These are phyloP conservation scores for Ogataea dorogensis DNA, from an alignment of 805 yeast genomes.

Conservation along the genomic window DNA sequence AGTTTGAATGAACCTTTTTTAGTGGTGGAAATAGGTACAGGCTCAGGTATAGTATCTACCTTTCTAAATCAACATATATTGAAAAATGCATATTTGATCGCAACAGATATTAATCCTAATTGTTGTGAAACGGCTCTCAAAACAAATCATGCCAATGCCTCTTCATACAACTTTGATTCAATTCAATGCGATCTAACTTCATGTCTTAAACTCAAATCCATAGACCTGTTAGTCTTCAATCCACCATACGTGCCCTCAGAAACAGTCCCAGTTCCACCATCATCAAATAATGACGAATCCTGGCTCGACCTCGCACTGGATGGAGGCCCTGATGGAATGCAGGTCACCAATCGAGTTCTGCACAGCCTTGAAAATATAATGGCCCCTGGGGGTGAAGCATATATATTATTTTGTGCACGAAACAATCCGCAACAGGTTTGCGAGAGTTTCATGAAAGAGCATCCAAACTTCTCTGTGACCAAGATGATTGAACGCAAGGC, in stretches of 20 bases:
- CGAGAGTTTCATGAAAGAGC: conserved; percentile 38
- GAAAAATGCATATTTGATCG: conserved; percentile 53
- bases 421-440: conserved; percentile 72
- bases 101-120: conserved; percentile 79
- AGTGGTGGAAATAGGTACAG: conserved; percentile 84
- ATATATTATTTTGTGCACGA: conserved; percentile 87
- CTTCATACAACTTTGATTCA: conserved; percentile 38
- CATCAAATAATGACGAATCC: conserved; percentile 34
- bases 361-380: conserved; percentile 51
- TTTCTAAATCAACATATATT: conserved; percentile 62
- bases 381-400: conserved; percentile 69
- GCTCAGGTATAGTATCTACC: conserved; percentile 85
- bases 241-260: conserved; percentile 98
- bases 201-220: conserved; percentile 41
- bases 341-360: conserved; percentile 66
- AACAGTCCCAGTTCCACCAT: conserved; percentile 61
- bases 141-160: conserved; percentile 36
- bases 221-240: conserved; percentile 82
- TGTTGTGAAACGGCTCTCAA: conserved; percentile 57
- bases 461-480: conserved; percentile 48
- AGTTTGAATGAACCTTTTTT: conserved; percentile 39
- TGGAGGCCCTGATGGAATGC: conserved; percentile 93
- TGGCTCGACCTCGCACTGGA: conserved; percentile 90
- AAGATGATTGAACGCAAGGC: conserved; percentile 71
- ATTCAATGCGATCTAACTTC: conserved; percentile 59